Evolutionary conservation across 768 basidiomycete genomes (phyloP).

Genomic region (Mycena galericulata): DNA sequence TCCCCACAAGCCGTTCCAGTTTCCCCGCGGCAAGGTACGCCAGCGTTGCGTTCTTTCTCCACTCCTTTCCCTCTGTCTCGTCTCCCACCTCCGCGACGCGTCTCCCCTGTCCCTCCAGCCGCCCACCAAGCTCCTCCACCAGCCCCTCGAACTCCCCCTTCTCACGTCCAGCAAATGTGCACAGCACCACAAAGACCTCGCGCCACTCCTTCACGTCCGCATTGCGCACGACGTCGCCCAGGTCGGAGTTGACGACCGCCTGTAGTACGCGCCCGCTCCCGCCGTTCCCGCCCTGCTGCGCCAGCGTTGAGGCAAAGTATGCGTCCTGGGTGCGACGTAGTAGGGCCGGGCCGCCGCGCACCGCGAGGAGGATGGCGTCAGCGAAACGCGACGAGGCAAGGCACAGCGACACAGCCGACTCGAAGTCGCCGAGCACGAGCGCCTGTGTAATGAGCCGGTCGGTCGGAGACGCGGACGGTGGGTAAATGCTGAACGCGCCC

Average conservation of each 20-base stretch:
- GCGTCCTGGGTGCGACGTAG: slow-evolving; percentile 90
- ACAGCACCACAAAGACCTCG: slow-evolving; percentile 95
- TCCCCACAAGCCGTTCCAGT: slow-evolving; percentile 87
- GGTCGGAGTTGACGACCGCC: slow-evolving; percentile 91
- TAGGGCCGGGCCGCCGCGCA: slow-evolving; percentile 89
- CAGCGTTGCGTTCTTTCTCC: slow-evolving; percentile 89
- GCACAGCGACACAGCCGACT: slow-evolving; percentile 91
- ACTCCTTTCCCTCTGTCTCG: slow-evolving; percentile 58
- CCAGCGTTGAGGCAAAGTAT: slow-evolving; percentile 71
- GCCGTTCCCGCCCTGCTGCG: slow-evolving; percentile 32
- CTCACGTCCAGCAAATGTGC: slow-evolving; percentile 82
- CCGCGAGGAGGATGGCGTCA: slow-evolving; percentile 94
- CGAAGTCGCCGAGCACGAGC: slow-evolving; percentile 95
- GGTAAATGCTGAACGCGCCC: slow-evolving; percentile 90
- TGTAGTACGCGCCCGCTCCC: slow-evolving; percentile 85
- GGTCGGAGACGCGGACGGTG: slow-evolving; percentile 85
- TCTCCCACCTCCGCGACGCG: slow-evolving; percentile 61
- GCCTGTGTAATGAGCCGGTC: slow-evolving; percentile 93
- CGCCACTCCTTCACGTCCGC: slow-evolving; percentile 96
- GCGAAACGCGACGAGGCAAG: slow-evolving; percentile 91
- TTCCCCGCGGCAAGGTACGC: slow-evolving; percentile 94
- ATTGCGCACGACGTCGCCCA: slow-evolving; percentile 95
- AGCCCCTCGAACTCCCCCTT: slow-evolving; percentile 88
- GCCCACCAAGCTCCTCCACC: slow-evolving; percentile 90
- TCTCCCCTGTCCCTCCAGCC: slow-evolving; percentile 87